Evolutionary conservation across 2,329 filamentous ascomycete genomes (phyloP).

Genomic region (Talaromyces sp.): DNA sequence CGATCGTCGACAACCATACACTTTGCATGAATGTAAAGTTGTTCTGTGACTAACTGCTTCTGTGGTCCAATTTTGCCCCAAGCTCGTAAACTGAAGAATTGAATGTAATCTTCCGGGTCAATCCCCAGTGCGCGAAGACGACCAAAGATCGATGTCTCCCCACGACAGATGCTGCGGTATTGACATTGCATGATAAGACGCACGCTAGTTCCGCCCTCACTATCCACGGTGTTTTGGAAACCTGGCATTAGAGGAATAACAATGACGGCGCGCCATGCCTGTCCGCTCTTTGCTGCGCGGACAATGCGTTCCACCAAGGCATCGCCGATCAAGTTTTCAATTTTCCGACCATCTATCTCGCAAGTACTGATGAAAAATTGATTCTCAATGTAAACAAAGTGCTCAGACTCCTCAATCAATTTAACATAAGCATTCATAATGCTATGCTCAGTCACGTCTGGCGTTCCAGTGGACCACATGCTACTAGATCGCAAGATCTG

Average conservation of each 20-base stretch:
- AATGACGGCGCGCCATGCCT: conserved; percentile 88
- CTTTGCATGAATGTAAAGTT: conserved; percentile 97
- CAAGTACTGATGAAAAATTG: conserved; percentile 97
- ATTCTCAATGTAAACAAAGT: conserved; percentile 98
- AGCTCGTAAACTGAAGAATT: conserved; percentile 87
- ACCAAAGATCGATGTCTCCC: conserved; percentile 88
- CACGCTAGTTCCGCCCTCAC: conserved; percentile 91
- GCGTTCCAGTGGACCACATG: conserved; percentile 87
- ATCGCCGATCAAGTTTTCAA: conserved; percentile 92
- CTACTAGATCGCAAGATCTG: conserved; percentile 91
- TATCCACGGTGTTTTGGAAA: conserved; percentile 94
- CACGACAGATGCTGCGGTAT: conserved; percentile 92
- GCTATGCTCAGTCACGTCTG: conserved; percentile 82
- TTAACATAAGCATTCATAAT: conserved; percentile 96
- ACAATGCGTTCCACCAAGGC: conserved; percentile 90
- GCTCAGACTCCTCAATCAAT: conserved; percentile 91
- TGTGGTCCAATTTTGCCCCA: conserved; percentile 89
- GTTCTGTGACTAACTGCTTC: conserved; percentile 85
- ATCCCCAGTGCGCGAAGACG: conserved; percentile 77
- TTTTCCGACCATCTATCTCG: conserved; percentile 81
- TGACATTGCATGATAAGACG: conserved; percentile 96
- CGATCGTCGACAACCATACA: conserved; percentile 95
- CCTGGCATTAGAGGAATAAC: conserved; percentile 97
- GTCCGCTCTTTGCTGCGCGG: conserved; percentile 76
- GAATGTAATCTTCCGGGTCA: conserved; percentile 91